These are phyloP conservation scores for Candida jianshihensis DNA, from an alignment of 805 yeast genomes.

Conservation along the genomic window DNA sequence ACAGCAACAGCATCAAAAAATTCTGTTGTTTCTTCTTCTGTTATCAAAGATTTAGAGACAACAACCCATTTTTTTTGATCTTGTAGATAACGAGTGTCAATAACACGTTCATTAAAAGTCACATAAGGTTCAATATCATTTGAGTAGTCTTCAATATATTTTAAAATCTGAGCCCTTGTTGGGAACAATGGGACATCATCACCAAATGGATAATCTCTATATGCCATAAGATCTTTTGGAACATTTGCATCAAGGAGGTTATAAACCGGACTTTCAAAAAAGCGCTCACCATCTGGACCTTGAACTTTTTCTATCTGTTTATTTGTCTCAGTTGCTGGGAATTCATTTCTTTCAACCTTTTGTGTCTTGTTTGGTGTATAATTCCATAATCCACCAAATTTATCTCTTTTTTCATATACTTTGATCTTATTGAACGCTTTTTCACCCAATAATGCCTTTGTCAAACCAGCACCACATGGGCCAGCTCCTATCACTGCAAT, in stretches of 20 bases:
- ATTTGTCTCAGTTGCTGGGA: constrained; percentile 27
- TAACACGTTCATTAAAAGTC: constrained; percentile 41
- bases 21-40: constrained; percentile 18
- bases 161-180: constrained; percentile 48
- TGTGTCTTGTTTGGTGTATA: constrained; percentile 24
- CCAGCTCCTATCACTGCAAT: constrained; percentile 77
- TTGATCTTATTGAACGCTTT: constrained; percentile 38
- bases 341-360: constrained; percentile 2
- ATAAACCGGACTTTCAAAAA: constrained; percentile 54
- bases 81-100: constrained; percentile 25
- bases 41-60: constrained; percentile 26
- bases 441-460: constrained; percentile 56
- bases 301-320: constrained; percentile 12
- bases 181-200: constrained; percentile 47
- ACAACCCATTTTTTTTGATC: constrained; percentile 36
- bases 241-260: constrained; percentile 65
- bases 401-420: constrained; percentile 50
- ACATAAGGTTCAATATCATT: constrained; percentile 34
- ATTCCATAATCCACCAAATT: constrained; percentile 82
- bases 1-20: constrained; percentile 54
- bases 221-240: constrained; percentile 60
- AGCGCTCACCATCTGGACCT: constrained; percentile 17
- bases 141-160: constrained; percentile 54
- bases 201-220: constrained; percentile 44
- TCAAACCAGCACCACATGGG: constrained; percentile 62